These are phyloP conservation scores for Ophiostoma montium DNA, from an alignment of 2,329 filamentous ascomycete species.

Conservation along the genomic window DNA sequence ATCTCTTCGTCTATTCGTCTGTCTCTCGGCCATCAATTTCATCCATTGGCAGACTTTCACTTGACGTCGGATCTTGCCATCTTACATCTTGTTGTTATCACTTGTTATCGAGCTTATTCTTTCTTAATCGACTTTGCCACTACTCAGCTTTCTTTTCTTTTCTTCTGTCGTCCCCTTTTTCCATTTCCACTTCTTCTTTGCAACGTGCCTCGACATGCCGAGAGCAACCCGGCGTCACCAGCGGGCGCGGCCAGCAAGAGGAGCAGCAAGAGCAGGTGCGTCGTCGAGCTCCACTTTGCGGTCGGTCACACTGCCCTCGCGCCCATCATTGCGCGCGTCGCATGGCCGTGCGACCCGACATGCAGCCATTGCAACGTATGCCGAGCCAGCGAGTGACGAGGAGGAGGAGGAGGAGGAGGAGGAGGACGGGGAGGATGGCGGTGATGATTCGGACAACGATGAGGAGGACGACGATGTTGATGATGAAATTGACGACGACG, in stretches of 20 bases:
- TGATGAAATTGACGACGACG: neutral
- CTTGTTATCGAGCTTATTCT: too few species aligned
- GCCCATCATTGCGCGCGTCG: neutral
- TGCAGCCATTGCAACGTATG: conserved; percentile 3
- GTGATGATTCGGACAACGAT: neutral
- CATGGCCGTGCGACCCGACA: conserved; percentile 8
- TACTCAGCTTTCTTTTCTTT: too few species aligned
- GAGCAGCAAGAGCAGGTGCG: too few species aligned
- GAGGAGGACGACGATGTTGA: neutral
- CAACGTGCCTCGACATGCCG: too few species aligned
- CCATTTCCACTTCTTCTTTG: too few species aligned
- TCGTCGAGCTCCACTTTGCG: neutral
- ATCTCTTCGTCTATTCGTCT: too few species aligned
- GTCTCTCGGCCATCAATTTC: too few species aligned
- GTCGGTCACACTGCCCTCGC: neutral
- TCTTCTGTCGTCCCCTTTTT: too few species aligned
- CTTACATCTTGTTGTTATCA: too few species aligned
- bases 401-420: conserved; percentile 5
- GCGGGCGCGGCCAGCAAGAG: conserved; percentile 5
- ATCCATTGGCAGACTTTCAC: too few species aligned
- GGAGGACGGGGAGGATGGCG: neutral
- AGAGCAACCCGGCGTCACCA: neutral
- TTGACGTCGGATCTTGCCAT: too few species aligned
- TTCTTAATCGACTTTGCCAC: too few species aligned
- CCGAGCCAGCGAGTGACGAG: neutral